Evolutionary conservation across 768 basidiomycete species (phyloP), one percentile per base, ranked within the genome.

Genomic region (Leccinum fibrillosum): DNA sequence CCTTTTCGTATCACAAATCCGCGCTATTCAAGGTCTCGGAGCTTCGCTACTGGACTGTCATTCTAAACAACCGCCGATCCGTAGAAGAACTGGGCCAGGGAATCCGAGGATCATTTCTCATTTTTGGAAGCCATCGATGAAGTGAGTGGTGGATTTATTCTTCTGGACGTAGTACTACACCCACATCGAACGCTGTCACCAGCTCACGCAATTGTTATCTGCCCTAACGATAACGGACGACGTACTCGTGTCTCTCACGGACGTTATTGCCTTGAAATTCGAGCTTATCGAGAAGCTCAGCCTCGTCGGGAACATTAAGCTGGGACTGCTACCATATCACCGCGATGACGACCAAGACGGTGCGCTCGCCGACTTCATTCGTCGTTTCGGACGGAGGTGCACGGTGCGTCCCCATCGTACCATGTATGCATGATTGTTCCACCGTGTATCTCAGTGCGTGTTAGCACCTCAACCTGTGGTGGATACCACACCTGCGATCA

Each of bases 401-500:
- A 26, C 26, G 26, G 26, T 26, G 26, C 26, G 26, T 26, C 26
- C 26, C 7, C 26, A 26, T 26, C 26, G 26, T 26, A 26, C 26
- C 26, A 26, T 26, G 26, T 26, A 26, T 26, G 3, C 21, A 45
- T 13, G 21, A 56, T 37, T n/a, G 10, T 25, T 10, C 4, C 6
- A 6, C 17, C 32, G 47, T 19, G 42, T 3, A 21, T 34, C 4
- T 26, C 15, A 34, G 26, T n/a, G n/a, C 64, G 21, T 13, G 30
- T 54, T 61, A 88, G 88, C 72, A 72, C 32, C 30, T 30, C 30
- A 89, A 88, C 62, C 60, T 90, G 51, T 80, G 85, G 0, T 77
- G 78, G 2, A 75, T 89, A 37, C 17, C 78, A 15, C 69, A 71
- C 39, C 69, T 90, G 30, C 76, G 74, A 28, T 85, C 86, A 2